Evolutionary conservation across 257 asterid species (phyloP).

Genomic region (Lycium barbarum): DNA sequence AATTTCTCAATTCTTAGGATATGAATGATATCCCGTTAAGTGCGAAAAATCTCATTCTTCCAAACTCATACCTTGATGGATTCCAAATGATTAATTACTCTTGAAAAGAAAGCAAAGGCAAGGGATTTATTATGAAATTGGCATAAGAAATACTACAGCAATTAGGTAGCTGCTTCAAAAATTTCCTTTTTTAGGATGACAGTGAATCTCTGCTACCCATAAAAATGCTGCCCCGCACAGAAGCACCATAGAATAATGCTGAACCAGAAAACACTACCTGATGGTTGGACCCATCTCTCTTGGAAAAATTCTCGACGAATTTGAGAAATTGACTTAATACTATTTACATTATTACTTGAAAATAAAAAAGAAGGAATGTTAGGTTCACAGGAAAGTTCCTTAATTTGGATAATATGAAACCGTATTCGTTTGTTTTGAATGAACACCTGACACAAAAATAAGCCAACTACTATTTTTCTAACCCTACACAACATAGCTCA

Average conservation of each 20-base stretch:
- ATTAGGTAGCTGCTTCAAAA: not conserved
- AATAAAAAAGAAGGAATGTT: not conserved
- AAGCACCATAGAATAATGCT: slow-evolving; percentile 32
- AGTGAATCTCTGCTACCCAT: not conserved
- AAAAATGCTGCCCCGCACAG: slow-evolving; percentile 28
- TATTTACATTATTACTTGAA: slow-evolving; percentile 21
- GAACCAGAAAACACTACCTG: slow-evolving; percentile 31
- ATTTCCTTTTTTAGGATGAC: not conserved
- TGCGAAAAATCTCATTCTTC: too few relatives aligned
- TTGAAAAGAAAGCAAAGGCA: not conserved
- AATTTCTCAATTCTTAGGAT: too few relatives aligned
- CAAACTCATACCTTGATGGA: too few relatives aligned
- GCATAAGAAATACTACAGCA: not conserved
- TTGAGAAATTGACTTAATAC: slow-evolving; percentile 14
- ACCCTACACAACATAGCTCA: not conserved
- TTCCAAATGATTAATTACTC: not conserved
- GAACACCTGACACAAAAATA: not conserved
- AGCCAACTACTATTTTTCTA: not conserved
- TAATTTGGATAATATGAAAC: not conserved
- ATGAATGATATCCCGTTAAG: too few relatives aligned
- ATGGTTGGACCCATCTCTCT: slow-evolving; percentile 41
- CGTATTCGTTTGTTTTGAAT: not conserved
- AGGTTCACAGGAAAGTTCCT: slow-evolving; percentile 25
- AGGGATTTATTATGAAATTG: not conserved
- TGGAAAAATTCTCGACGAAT: not conserved